A percentile compares a stretch with the other conserved stretches of the same genome.
Conservation (phyloP, 805 yeast species). For the Pichia heedii region DNA sequence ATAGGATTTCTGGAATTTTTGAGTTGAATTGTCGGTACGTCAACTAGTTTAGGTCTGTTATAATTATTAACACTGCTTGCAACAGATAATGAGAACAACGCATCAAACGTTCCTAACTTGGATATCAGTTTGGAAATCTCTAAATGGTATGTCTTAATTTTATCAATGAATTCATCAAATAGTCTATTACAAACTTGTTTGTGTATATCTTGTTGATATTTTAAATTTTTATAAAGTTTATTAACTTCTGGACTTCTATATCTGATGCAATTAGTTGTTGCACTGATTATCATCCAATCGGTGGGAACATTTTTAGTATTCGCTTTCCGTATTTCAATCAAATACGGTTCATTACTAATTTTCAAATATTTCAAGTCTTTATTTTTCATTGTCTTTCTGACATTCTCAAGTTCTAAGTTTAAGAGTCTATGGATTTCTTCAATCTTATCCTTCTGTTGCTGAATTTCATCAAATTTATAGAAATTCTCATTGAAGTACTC, state of each 20-base stretch:
- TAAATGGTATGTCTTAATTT: conserved; percentile 31
- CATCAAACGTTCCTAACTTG: conserved; percentile 51
- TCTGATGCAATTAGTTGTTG: conserved; percentile 59
- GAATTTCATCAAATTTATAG: conserved; percentile 29
- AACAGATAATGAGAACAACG: conserved; percentile 56
- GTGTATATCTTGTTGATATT: conserved; percentile 52
- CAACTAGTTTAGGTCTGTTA: conserved; percentile 42
- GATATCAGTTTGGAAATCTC: conserved; percentile 35
- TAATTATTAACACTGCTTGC: conserved; percentile 42
- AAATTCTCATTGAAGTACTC: conserved; percentile 36
- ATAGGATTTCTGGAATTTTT: conserved; percentile 41
- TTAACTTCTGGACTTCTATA: conserved; percentile 57
- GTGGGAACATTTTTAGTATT: conserved; percentile 52
- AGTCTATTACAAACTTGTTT: conserved; percentile 37
- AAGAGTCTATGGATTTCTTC: conserved; percentile 38
- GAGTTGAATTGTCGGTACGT: conserved; percentile 39
- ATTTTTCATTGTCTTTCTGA: conserved; percentile 32
- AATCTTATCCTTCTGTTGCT: conserved; percentile 34
- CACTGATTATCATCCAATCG: conserved; percentile 70
- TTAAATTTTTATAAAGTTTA: conserved; percentile 42
- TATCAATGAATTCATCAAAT: conserved; percentile 33
- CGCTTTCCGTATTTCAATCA: conserved; percentile 65
- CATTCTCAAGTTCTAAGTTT: conserved; percentile 39
- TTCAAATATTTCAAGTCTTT: conserved; percentile 8
- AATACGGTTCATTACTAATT: conserved; percentile 47